A percentile compares a stretch with the other conserved stretches of the same genome.
Conservation (phyloP, 1,139 yeast genomes). For the Yamadazyma atmosphaerica region DNA sequence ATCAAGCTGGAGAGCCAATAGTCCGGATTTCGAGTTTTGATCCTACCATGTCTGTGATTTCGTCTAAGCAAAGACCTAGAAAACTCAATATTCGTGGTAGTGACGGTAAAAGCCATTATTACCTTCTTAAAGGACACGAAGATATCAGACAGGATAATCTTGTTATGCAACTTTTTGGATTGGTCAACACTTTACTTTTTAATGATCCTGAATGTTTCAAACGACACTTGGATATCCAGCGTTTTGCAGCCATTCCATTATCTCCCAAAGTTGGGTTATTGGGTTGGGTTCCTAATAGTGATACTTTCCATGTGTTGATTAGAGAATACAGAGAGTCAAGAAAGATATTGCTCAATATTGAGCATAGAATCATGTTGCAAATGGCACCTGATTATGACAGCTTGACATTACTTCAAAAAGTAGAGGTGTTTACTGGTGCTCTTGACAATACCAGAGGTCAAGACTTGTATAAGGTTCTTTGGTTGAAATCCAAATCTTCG, state of each 20-base stretch:
- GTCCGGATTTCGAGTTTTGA: constrained; percentile 74
- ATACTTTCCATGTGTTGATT: constrained; percentile 91
- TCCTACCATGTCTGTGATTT: constrained; percentile 82
- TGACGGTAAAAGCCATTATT: constrained; percentile 88
- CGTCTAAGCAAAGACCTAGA: constrained; percentile 96
- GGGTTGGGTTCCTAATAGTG: constrained; percentile 98
- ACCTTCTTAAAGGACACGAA: constrained; percentile 89
- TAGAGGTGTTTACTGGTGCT: constrained; percentile 95
- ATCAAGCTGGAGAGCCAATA: constrained; percentile 80
- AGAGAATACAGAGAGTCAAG: constrained; percentile 91
- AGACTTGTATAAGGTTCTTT: constrained; percentile 89
- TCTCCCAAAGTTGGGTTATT: constrained; percentile 96
- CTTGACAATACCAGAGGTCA: constrained; percentile 95
- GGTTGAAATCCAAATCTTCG: constrained; percentile 94
- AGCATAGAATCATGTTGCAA: constrained; percentile 92
- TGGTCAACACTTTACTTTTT: constrained; percentile 84
- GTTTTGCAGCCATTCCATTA: constrained; percentile 88
- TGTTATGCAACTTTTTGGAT: constrained; percentile 96
- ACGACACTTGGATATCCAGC: constrained; percentile 90
- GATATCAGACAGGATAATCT: constrained; percentile 96
- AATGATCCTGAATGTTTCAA: constrained; percentile 96
- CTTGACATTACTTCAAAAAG: constrained; percentile 83
- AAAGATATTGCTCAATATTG: constrained; percentile 85
- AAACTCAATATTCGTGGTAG: constrained; percentile 76
- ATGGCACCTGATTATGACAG: constrained; percentile 98